Base-by-base conservation (phyloP, 2,329 filamentous ascomycete genomes). In the Aureobasidium uvarum region DNA sequence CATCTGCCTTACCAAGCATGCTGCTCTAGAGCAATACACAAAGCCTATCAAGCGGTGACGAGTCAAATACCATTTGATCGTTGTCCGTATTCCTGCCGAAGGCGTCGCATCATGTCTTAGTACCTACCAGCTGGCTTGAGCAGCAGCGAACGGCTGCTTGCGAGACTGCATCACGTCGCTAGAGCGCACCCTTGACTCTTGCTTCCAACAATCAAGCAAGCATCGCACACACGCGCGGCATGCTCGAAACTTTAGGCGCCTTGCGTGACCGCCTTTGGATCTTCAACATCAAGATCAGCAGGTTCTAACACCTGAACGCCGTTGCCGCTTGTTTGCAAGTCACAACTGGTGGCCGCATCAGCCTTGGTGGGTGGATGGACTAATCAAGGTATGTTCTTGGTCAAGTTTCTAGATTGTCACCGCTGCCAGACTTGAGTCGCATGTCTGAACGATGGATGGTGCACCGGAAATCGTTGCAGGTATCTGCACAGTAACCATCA, bases 241-340 rank as follows among this genome's bases (percentile, higher is more conserved):
- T 50, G 25, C 20, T 28, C 31, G 25, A 51, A 50, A 59, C 41
- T 56, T 43, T 56, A 59, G 45, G 43, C 54, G 63, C 52, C 62
- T 64, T 55, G 50, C 60, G 50, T 52, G 48, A 45, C 63, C 36
- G 43, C 23, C 23, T 41, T 39, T 50, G 45, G 51, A 38, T 18
- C 33, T 52, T 36, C 41, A 33, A 59, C 59, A 65, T 59, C 63
- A 59, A 18, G 63, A 65, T 65, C 63, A 65, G 43, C 54, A 51
- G 38, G 48, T 18, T 52, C 36, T 38, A 63, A 63, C 38, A 41
- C 14, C 23, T n/a, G 31, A 54, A 63, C 43, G 23, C 60, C 60
- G 60, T 63, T 63, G 46, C 16, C 23, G 45, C 60, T 54, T 63
- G 39, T 63, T 52, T 63, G 46, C 20, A 51, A 31, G 46, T 60